A percentile compares a stretch with the other conserved stretches of the same genome.
Evolutionary conservation across 371 early-diverging fungal genomes (phyloP).

Genomic region (Mucor mucedo): DNA sequence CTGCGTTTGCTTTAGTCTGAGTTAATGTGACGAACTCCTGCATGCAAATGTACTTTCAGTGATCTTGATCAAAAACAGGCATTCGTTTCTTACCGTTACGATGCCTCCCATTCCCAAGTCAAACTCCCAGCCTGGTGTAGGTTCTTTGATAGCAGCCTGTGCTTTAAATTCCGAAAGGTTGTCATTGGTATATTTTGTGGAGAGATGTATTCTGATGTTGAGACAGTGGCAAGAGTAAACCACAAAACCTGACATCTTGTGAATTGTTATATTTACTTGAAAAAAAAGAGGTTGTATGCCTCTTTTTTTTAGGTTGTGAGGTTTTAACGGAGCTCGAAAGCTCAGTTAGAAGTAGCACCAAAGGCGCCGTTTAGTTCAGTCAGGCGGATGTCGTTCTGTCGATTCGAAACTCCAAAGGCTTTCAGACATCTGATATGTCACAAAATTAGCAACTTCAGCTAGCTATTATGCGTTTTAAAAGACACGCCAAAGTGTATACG

Average conservation of each 20-base stretch:
- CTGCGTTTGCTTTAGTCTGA: conserved; percentile 18
- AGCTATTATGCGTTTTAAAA: no score
- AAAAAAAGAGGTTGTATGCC: no score
- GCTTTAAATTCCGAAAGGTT: conserved; percentile 22
- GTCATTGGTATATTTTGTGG: conserved; percentile 34
- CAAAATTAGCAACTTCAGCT: no score
- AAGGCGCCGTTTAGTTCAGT: no score
- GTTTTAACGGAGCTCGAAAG: no score
- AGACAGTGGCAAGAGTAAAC: conserved; percentile 49
- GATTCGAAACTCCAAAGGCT: no score
- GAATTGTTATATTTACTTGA: not conserved
- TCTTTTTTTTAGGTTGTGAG: no score
- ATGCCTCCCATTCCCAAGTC: conserved; percentile 51
- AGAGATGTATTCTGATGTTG: conserved; percentile 45
- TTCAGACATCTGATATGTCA: no score
- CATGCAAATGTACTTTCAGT: not conserved
- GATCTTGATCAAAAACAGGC: not conserved
- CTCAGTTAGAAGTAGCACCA: no score
- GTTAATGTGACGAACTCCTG: conserved; percentile 17
- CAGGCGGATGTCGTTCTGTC: no score
- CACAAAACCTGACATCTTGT: conserved; percentile 30
- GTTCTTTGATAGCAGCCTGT: conserved; percentile 19
- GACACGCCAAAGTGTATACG: no score
- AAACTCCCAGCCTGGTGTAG: conserved; percentile 43
- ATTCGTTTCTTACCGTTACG: conserved; percentile 31